A percentile compares a stretch with the other conserved stretches of the same genome.
Conservation (phyloP, 305 asterid genomes). For the Fraxinus floribunda region DNA sequence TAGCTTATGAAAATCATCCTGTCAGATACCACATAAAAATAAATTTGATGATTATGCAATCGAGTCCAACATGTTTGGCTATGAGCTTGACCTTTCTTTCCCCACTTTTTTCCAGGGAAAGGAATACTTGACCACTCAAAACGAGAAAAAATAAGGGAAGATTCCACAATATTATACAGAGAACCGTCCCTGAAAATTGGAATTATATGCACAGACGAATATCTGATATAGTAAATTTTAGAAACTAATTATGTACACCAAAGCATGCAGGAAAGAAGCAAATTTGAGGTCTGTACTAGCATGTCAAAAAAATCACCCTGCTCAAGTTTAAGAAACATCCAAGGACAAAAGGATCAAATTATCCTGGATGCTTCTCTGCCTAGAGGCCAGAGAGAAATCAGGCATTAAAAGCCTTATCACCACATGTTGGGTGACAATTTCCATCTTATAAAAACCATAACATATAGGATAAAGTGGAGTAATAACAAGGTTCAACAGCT, state of each 20-base stretch:
- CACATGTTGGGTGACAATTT: neutral
- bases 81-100: neutral
- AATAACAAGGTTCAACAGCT: conserved; percentile 11
- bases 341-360: neutral
- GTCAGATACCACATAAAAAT: conserved; percentile 34
- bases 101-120: conserved; percentile 15
- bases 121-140: conserved; percentile 10
- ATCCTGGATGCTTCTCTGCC: neutral
- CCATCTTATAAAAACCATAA: conserved; percentile 22
- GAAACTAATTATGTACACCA: conserved; percentile 16
- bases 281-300: conserved; percentile 4
- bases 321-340: neutral
- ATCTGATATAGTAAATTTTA: conserved; percentile 4
- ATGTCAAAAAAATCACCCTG: neutral
- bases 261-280: conserved; percentile 17
- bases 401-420: neutral
- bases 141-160: conserved; percentile 17
- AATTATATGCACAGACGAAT: conserved; percentile 17
- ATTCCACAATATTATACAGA: conserved; percentile 6
- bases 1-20: conserved; percentile 61
- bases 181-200: conserved; percentile 17
- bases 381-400: neutral
- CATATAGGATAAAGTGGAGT: conserved; percentile 12
- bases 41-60: conserved; percentile 23
- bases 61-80: conserved; percentile 14